Conservation (phyloP, 2,329 filamentous ascomycete genomes). For the Sarocladium kiliense region DNA sequence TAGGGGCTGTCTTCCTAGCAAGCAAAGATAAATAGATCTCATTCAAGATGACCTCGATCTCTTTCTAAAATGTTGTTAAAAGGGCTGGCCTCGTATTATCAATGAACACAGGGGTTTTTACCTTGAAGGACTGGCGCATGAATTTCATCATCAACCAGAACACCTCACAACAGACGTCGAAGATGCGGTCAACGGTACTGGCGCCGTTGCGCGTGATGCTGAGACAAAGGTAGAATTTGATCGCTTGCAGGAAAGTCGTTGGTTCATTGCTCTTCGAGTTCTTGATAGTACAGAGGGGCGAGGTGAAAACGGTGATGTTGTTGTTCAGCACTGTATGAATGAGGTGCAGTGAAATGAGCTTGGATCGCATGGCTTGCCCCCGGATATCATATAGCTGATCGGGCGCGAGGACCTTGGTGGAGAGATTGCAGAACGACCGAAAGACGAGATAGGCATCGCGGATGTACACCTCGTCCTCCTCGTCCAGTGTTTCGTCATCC, state of each 20-base stretch:
- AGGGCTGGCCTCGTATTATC: not conserved
- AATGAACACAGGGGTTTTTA: slow-evolving; percentile 26
- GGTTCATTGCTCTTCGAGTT: slow-evolving; percentile 85
- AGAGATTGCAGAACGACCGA: slow-evolving; percentile 94
- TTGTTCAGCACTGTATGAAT: slow-evolving; percentile 95
- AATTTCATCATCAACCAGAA: slow-evolving; percentile 97
- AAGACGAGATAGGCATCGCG: slow-evolving; percentile 97
- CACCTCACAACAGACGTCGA: slow-evolving; percentile 93
- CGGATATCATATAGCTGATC: slow-evolving; percentile 91
- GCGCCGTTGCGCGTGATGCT: slow-evolving; percentile 93
- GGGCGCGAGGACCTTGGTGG: slow-evolving; percentile 81
- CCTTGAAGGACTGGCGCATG: slow-evolving; percentile 90
- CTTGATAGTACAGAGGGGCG: slow-evolving; percentile 84
- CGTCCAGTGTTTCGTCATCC: slow-evolving; percentile 54
- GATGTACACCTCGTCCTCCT: slow-evolving; percentile 92
- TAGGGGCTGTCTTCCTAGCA: slow-evolving; percentile 78
- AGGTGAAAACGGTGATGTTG: slow-evolving; percentile 85
- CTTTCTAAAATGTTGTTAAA: slow-evolving; percentile 57
- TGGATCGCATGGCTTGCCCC: slow-evolving; percentile 95
- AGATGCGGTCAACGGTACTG: slow-evolving; percentile 85
- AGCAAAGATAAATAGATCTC: slow-evolving; percentile 93
- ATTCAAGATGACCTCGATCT: slow-evolving; percentile 95
- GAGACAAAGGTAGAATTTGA: slow-evolving; percentile 94
- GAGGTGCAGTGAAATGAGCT: slow-evolving; percentile 89
- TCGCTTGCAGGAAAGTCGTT: slow-evolving; percentile 86